These are phyloP conservation scores for Nigrospora oryzae DNA, from an alignment of 2,329 filamentous ascomycete genomes.

Conservation along the genomic window DNA sequence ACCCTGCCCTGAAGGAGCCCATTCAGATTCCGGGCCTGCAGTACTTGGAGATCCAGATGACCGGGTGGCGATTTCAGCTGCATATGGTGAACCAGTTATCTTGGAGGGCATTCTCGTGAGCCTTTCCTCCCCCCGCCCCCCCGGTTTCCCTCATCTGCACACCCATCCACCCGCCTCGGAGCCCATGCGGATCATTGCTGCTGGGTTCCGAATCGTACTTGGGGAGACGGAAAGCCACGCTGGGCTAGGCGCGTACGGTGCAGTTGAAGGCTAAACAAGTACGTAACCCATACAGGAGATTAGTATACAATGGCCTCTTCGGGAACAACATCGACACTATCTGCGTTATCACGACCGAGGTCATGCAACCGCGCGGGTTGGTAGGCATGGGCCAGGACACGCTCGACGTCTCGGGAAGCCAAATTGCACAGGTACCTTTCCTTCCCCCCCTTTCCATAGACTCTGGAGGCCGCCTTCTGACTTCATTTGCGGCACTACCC, in stretches of 20 bases:
- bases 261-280: neutral
- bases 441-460: neutral
- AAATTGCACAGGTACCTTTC: constrained; percentile 40
- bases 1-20: constrained; percentile 43
- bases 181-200: too few relatives aligned
- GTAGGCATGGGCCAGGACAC: constrained; percentile 62
- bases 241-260: too few relatives aligned
- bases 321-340: constrained; percentile 65
- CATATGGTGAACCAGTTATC: constrained; percentile 60
- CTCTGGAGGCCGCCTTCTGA: neutral
- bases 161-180: neutral
- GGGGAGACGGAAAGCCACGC: too few relatives aligned
- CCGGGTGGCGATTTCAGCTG: constrained; percentile 61
- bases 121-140: neutral
- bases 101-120: constrained; percentile 57
- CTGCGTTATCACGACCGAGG: constrained; percentile 57
- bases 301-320: constrained; percentile 35
- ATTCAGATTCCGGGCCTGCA: constrained; percentile 53
- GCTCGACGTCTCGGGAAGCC: constrained; percentile 56
- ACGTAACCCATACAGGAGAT: neutral
- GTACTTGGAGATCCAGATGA: constrained; percentile 65
- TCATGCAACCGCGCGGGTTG: constrained; percentile 66
- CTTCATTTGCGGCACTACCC: neutral
- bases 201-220: too few relatives aligned
- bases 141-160: neutral